Conservation (phyloP, 768 basidiomycete genomes). For the Naganishia antarctica region DNA sequence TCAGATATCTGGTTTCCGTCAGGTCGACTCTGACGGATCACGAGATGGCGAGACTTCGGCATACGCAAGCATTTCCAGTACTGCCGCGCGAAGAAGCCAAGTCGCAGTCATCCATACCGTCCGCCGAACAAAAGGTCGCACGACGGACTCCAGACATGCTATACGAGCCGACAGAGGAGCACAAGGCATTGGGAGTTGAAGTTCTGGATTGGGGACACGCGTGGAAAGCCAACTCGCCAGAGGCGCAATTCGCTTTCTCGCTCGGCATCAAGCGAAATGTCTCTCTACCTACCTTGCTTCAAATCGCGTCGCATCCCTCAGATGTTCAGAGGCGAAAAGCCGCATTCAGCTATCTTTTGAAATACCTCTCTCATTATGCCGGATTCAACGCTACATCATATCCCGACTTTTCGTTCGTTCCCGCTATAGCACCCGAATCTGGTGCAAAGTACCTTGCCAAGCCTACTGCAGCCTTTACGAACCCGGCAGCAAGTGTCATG, state of each 20-base stretch:
- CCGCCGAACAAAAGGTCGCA: constrained; percentile 46
- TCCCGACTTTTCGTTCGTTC: constrained; percentile 66
- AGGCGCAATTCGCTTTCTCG: constrained; percentile 67
- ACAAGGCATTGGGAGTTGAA: constrained; percentile 70
- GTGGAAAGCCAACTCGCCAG: constrained; percentile 77
- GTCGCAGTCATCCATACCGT: constrained; percentile 6
- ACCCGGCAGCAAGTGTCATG: constrained; percentile 63
- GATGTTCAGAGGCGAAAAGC: constrained; percentile 56
- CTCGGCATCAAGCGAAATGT: constrained; percentile 59
- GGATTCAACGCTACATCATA: constrained; percentile 36
- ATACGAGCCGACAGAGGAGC: constrained; percentile 73
- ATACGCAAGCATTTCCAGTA: constrained; percentile 68
- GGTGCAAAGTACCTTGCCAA: constrained; percentile 57
- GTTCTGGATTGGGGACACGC: constrained; percentile 83
- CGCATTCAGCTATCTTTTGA: constrained; percentile 77
- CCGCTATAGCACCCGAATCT: constrained; percentile 57
- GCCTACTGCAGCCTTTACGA: constrained; percentile 67
- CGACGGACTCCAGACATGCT: constrained; percentile 67
- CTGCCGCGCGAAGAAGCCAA: constrained; percentile 28
- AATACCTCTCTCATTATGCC: constrained; percentile 61
- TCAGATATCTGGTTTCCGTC: constrained; percentile 81
- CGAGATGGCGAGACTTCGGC: constrained; percentile 58
- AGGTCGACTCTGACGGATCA: constrained; percentile 59
- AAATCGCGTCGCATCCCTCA: constrained; percentile 59
- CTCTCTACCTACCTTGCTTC: constrained; percentile 61